A percentile compares a stretch with the other conserved stretches of the same genome.
Evolutionary conservation across 176 grass and related monocot genomes (phyloP).

Genomic region (Chrysopogon serrulatus): DNA sequence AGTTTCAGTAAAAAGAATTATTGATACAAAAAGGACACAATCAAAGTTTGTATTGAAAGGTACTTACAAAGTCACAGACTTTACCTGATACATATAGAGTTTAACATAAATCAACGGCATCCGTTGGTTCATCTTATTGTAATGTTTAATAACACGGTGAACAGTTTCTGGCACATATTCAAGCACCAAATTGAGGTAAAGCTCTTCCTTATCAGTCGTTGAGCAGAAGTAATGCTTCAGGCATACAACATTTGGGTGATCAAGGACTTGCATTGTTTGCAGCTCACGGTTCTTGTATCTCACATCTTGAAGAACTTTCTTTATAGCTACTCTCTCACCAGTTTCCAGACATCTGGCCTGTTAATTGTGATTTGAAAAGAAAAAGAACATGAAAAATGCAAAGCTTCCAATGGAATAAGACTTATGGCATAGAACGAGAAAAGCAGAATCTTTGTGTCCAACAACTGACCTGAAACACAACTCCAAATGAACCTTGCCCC

Average conservation of each 20-base stretch:
- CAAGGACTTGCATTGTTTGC: slow-evolving; percentile 79
- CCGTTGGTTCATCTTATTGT: slow-evolving; percentile 70
- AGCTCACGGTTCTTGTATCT: slow-evolving; percentile 87
- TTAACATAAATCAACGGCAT: slow-evolving; percentile 83
- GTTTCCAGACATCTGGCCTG: slow-evolving; percentile 83
- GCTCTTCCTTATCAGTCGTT: slow-evolving; percentile 65
- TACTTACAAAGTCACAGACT: not conserved
- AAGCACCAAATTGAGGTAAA: slow-evolving; percentile 86
- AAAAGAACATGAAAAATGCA: not conserved
- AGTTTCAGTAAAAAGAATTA: not conserved
- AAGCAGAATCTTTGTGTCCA: not conserved
- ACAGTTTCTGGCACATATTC: slow-evolving; percentile 90
- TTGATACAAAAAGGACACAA: not conserved
- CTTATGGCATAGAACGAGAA: not conserved
- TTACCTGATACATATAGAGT: slow-evolving; percentile 91
- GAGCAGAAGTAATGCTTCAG: slow-evolving; percentile 86
- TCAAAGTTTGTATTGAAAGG: not conserved
- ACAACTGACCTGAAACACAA: slow-evolving; percentile 71
- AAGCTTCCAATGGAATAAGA: not conserved
- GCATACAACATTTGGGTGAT: slow-evolving; percentile 71
- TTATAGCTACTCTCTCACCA: slow-evolving; percentile 73
- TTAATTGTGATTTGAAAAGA: slow-evolving; percentile 24
- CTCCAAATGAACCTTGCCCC: slow-evolving; percentile 81
- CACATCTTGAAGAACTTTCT: slow-evolving; percentile 84
- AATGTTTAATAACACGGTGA: slow-evolving; percentile 67